Conservation (phyloP, 2,329 filamentous ascomycete species). For the Talaromyces albobiverticillius region DNA sequence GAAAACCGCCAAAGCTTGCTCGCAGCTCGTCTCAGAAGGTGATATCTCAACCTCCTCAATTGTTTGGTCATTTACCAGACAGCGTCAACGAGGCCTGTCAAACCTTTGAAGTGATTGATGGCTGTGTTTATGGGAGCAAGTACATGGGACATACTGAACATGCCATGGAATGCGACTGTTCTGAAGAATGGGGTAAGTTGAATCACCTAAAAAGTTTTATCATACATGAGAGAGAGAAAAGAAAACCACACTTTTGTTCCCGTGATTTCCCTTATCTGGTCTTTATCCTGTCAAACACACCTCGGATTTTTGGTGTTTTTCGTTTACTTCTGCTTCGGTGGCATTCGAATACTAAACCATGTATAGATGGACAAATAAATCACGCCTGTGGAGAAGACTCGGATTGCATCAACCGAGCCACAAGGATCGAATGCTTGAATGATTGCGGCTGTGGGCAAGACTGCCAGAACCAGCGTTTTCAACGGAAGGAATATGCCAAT, state of each 20-base stretch:
- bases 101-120: conserved; percentile 75
- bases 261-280: too few relatives aligned
- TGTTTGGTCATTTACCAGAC: conserved; percentile 75
- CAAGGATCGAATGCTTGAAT: conserved; percentile 91
- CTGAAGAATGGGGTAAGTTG: conserved; percentile 86
- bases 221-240: too few relatives aligned
- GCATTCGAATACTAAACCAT: conserved; percentile 29
- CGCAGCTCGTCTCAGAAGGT: conserved; percentile 73
- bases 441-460: conserved; percentile 82
- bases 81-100: conserved; percentile 71
- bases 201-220: too few relatives aligned
- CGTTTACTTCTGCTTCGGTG: background rate
- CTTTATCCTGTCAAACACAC: too few relatives aligned
- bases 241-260: too few relatives aligned
- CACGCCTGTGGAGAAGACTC: conserved; percentile 91
- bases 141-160: conserved; percentile 87
- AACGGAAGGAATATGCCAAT: conserved; percentile 81
- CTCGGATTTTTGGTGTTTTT: too few relatives aligned
- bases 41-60: conserved; percentile 57
- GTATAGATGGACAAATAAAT: conserved; percentile 58
- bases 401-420: conserved; percentile 97
- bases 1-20: conserved; percentile 67
- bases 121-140: conserved; percentile 90
- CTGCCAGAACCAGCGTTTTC: conserved; percentile 94
- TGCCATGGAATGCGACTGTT: conserved; percentile 92